Base-by-base conservation (phyloP, 2,329 filamentous ascomycete species). In the Clonostachys solani region DNA sequence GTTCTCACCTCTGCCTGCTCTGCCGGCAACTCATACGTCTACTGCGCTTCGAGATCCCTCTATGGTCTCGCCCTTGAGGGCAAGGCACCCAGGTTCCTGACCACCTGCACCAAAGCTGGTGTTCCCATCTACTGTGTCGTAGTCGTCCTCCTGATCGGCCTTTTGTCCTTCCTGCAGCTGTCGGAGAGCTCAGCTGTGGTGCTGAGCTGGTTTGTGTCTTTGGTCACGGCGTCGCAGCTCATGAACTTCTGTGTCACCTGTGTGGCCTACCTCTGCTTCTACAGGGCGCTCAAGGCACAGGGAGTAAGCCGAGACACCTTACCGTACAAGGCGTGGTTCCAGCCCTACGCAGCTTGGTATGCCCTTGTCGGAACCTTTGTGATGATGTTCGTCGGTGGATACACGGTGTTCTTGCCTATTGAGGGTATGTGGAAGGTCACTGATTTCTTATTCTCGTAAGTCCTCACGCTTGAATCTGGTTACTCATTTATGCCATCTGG, bases 301-400 rank as follows among this genome's bases (percentile, higher is more conserved):
- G 86, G 86, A 1, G 72, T 92, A 33, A 76, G 81, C 52, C 78
- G 87, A 6, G 73, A 82, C 36, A 75, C 73, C 0, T 67, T 92
- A n/a, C 86, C 87, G 0, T 91, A 89, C 68, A 83, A 77, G 52
- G 82, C 82, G 1, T 75, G 74, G 51, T 74, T 80, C 40, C 87
- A 91, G 68, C 89, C 89, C 3, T 92, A 83, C 55, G 75, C 80
- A 0, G 86, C 87, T 1, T 92, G 79, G 59, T 81, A 84, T 43
- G 83, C 81, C 0, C 66, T 89, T 6, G 60, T 70, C 0, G 81
- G 78, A 23, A 87, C 83, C 2, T 78, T 80, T 43, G 63, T 87
- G 52, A 91, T 92, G 83, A 78, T 83, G 0, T 82, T 92, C 54
- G 81, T 91, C 2, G 81, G 85, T 9, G 88, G 88, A 0, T 92